Evolutionary conservation across 257 asterid genomes (phyloP).

Genomic region (Rehmannia glutinosa): DNA sequence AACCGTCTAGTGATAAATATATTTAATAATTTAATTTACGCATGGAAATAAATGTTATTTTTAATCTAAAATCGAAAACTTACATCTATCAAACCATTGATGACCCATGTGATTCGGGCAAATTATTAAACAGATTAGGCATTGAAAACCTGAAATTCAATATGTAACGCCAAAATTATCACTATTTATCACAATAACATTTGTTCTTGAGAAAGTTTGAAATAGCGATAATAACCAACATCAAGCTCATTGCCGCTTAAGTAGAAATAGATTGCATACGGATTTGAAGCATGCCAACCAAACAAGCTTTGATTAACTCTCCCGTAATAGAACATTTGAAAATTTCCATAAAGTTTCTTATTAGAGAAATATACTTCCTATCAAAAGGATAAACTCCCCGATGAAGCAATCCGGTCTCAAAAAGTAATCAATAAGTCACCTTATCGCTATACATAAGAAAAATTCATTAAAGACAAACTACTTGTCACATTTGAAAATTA

Average conservation of each 20-base stretch:
- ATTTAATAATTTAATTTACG: constrained; percentile 17
- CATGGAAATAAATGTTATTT: neutral
- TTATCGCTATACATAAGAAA: too few species aligned
- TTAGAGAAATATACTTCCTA: too few species aligned
- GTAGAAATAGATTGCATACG: too few species aligned
- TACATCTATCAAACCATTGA: constrained; percentile 95
- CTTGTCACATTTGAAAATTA: too few species aligned
- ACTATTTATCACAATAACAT: neutral
- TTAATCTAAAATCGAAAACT: constrained; percentile 25
- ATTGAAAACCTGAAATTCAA: constrained; percentile 93
- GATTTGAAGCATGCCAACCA: too few species aligned
- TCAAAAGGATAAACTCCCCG: too few species aligned
- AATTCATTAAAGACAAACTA: too few species aligned
- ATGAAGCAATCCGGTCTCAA: too few species aligned
- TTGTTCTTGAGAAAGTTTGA: neutral
- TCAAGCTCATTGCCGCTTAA: constrained; percentile 90
- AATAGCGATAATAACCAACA: constrained; percentile 62
- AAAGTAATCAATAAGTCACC: too few species aligned
- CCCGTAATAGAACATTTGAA: too few species aligned
- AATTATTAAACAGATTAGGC: constrained; percentile 87
- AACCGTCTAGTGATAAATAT: constrained; percentile 80
- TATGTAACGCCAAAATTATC: neutral
- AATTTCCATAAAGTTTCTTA: too few species aligned
- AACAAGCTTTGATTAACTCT: too few species aligned
- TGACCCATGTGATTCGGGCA: constrained; percentile 97